Evolutionary conservation across 495 filamentous ascomycete species (phyloP), one percentile per base, ranked within the genome.

Genomic region (Podospora didyma): DNA sequence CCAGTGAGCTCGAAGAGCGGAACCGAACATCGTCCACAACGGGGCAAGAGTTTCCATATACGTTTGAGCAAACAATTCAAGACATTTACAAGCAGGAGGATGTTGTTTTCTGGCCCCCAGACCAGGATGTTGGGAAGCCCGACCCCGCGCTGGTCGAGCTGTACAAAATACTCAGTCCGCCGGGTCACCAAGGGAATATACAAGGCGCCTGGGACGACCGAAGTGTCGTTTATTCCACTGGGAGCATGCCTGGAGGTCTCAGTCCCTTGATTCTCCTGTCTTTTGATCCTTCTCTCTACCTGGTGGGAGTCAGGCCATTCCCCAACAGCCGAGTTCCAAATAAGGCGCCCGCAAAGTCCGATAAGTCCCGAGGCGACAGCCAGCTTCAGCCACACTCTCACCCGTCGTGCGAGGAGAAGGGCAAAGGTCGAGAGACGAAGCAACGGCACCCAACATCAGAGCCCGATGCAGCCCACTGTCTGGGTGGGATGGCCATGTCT

Each of bases 31-130:
- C 41, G 9, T 16, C 28, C 11, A 45, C 21, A 22, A 2, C 42
- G 26, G 51, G 35, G 10, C 34, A 45, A 5, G 7, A 42, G 34
- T 7, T 48, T 44, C 44, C 37, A 34, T 48, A 65, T 28, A 49
- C 45, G 20, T 54, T 62, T 23, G 66, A 75, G 41, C 70, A 75
- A n/a, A 49, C 66, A 21, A 51, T 73, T 0, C 51, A 65, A 1
- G 51, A 61, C 7, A 68, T 72, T 19, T 87, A 83, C 54, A 63
- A 60, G 14, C 74, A 78, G 44, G 75, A 79, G 34, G 71, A 72
- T 5, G 79, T 84, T 46, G 63, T 69, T 12, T 74, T 81, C 41
- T 89, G 87, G 86, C 87, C 87, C 0, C 74, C 81, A 1, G 71
- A 82, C 20, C 55, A 77, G 20, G 70, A 77, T 5, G 68, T 75